Evolutionary conservation across 768 basidiomycete genomes (phyloP).

Genomic region (Sarcodon aspratus): DNA sequence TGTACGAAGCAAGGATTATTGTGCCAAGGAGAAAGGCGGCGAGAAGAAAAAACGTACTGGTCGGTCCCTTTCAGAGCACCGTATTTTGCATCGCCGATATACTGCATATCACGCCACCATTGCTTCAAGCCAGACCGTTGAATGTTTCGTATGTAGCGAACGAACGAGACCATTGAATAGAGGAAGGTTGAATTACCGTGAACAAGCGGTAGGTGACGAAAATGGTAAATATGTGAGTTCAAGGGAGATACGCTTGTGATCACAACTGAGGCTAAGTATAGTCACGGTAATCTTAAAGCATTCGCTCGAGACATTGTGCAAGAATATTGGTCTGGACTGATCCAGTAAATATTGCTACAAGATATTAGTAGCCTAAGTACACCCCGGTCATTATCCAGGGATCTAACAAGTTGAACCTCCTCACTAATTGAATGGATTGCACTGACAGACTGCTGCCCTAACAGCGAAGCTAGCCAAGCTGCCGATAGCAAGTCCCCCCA

Average conservation of each 20-base stretch:
- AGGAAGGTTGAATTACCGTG: not conserved
- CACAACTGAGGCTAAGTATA: too few relatives aligned
- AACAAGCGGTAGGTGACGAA: too few relatives aligned
- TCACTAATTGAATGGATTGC: constrained; percentile 50
- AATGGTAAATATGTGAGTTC: too few relatives aligned
- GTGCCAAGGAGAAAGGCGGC: not conserved
- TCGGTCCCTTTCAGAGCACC: constrained; percentile 69
- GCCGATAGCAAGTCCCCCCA: constrained; percentile 65
- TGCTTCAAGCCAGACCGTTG: constrained; percentile 67
- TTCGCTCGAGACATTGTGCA: too few relatives aligned
- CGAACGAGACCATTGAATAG: constrained; percentile 53
- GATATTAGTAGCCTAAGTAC: not conserved
- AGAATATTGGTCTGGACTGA: not conserved
- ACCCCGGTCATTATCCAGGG: not conserved
- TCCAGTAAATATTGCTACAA: not conserved
- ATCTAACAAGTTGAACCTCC: not conserved
- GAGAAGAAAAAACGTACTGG: constrained; percentile 49
- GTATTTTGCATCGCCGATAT: constrained; percentile 89
- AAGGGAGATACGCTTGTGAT: too few relatives aligned
- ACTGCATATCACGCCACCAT: constrained; percentile 89
- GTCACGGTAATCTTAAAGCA: too few relatives aligned
- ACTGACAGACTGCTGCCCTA: constrained; percentile 50
- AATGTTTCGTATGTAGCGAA: constrained; percentile 66
- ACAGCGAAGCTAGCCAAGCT: constrained; percentile 79
- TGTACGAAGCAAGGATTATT: constrained; percentile 19